Base-by-base conservation (phyloP, 768 basidiomycete genomes). In the Tulasnella sp. region DNA sequence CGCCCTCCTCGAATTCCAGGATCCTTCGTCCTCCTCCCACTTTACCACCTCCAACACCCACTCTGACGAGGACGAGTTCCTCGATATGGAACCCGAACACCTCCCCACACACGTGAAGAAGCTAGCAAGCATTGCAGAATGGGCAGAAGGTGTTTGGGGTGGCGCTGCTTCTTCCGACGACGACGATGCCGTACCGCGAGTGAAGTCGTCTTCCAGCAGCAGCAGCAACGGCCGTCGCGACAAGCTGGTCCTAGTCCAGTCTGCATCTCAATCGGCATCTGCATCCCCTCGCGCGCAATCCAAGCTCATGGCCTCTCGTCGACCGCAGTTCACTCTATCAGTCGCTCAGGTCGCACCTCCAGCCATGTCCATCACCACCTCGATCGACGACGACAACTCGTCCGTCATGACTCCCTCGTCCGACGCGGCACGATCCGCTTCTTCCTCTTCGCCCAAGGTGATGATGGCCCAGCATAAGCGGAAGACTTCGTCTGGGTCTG, bases 121-220 rank as follows among this genome's bases (percentile, higher is more conserved):
- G 48, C 44, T 46, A 27, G 44, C 21, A 48, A 49, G 56, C 44
- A 58, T 58, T 29, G 56, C 56, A 25, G 48, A 48, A 25, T 58
- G 56, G 56, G 56, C 56, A 3, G 22, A 58, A 58, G 56, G 56
- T 31, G 56, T 58, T 44, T 58, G 38, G 15, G 56, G 56, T 17
- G 29, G 43, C 4, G 27, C 24, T 17, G 44, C 27, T 22, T 27
- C 43, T 10, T 24, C 27, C 22, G 43, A 41, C 27, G 56, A 58
- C 22, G 48, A 49, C 25, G 43, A 58, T 21, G 21, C 42, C 34
- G 27, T n/a, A n/a, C n/a, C n/a, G n/a, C n/a, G n/a, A n/a, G n/a
- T 24, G 54, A 44, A 46, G n/a, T 24, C 45, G 44, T 49, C 56
- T 29, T 30, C 19, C 48, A 22, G 43, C 43, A 46, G 44, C 30